Base-by-base conservation (phyloP, 352 stramenopile species). In the Globisporangium mamillatum region DNA sequence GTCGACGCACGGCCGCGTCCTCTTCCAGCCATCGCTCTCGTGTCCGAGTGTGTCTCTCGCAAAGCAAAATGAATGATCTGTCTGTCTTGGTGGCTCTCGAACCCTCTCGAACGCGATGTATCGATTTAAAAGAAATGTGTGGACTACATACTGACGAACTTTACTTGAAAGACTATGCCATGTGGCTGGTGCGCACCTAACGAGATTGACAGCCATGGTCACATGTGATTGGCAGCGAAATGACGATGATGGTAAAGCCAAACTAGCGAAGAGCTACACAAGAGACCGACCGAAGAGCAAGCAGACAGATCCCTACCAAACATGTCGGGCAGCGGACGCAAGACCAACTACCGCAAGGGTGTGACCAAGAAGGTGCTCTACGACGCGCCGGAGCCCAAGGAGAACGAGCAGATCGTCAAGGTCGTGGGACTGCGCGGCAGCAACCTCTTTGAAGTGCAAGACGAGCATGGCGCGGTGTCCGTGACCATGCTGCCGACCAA, bases 401-500 rank as follows among this genome's bases (percentile, higher is more conserved):
- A 91, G 52, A 94, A 97, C 46, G 92, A 98, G 74, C 74, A 88
- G 38, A 93, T 99, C 58, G 96, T 97, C 58, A 90, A 92, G 61
- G 95, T 99, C 14, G 79, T 97, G 46, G 85, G 87, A 18, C 87
- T 98, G 66, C 81, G 97, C 63, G 97, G 97, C 52, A 94, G 86
- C 64, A 99, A 99, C 77, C 88, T 98, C 69, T 99, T 99, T 72
- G 94, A 99, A 80, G 92, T 99, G 64, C 60, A 32, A 12, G 79
- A 93, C 53, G 75, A 77, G 1, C 69, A 83, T 41, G 90, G 86
- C 57, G 63, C 70, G 25, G 84, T 76, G 60, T 74, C 81, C 9
- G 76, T 99, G 63, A 98, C 97, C 29, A 98, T 99, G 77, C 82
- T 99, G 68, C 97, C 97, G 20, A 99, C 97, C 48, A 98, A 98